Base-by-base conservation (phyloP, 805 yeast genomes). In the Jamesozyma gamospora region DNA sequence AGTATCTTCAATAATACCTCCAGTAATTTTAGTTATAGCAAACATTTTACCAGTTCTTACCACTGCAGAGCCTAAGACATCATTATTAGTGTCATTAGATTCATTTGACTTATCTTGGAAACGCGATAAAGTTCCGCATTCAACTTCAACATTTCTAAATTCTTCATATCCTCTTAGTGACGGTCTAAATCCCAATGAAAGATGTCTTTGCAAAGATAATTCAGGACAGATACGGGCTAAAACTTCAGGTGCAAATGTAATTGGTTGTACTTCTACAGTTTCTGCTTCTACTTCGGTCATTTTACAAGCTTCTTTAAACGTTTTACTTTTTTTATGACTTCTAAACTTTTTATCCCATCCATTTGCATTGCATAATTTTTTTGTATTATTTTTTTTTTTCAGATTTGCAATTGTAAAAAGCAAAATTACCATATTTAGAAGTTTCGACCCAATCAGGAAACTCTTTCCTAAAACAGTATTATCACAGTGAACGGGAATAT, bases 141-240 rank as follows among this genome's bases (percentile, higher is more conserved):
- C 61, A 18, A 76, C 58, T 11, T 63, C 54, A 2, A 82, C 60
- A 2, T 76, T 69, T 47, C 81, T 75, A 60, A 82, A 82, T 62
- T 88, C 95, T 49, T 74, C 73, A 51, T 79, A 75, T 27, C 70
- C 68, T 34, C 96, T 72, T 36, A 79, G 62, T 35, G 78, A 74
- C 9, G 96, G 95, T 46, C 96, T 77, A 17, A 81, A 53, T 0
- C 92, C 90, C 15, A 76, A 64, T 15, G 80, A 71, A 13, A 88
- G 58, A 58, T 86, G 94, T 53, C 94, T 72, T 55, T 82, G 82
- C 33, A 88, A 66, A 4, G 90, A 82, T 12, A 83, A 56, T 41
- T 85, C 95, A 1, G 96, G 96, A 2, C 94, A 85, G 28, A 88
- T 73, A 38, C 92, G 66, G 1, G 92, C 87, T 32, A 88, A 65